Evolutionary conservation across 805 yeast genomes (phyloP).

Genomic region (Jamesozyma piceae): DNA sequence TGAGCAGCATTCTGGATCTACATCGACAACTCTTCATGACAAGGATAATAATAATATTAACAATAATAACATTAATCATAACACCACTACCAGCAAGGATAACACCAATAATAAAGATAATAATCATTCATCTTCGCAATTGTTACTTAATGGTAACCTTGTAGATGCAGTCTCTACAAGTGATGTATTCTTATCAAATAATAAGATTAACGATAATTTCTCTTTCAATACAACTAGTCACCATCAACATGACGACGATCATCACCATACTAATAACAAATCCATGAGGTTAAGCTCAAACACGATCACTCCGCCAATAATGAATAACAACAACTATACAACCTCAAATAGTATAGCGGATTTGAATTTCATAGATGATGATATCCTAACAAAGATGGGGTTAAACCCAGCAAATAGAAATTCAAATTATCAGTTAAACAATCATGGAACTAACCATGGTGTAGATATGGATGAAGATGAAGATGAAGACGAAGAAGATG

Average conservation of each 20-base stretch:
- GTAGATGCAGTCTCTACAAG: constrained; percentile 88
- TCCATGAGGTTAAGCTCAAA: neutral
- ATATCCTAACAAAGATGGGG: constrained; percentile 7
- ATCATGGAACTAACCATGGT: constrained; percentile 4
- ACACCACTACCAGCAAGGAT: neutral
- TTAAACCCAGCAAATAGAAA: constrained; percentile 7
- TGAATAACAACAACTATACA: constrained; percentile 36
- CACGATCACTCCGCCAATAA: constrained; percentile 20
- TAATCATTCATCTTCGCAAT: neutral
- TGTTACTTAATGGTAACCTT: constrained; percentile 25
- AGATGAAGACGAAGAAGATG: constrained; percentile 19
- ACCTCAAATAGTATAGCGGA: constrained; percentile 8
- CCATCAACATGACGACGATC: neutral
- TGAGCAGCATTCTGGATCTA: neutral
- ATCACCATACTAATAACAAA: constrained; percentile 4
- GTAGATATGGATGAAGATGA: constrained; percentile 10
- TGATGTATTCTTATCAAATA: constrained; percentile 60
- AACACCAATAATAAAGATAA: neutral
- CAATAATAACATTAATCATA: neutral
- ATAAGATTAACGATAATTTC: constrained; percentile 3
- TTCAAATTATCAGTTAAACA: neutral
- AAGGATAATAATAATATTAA: neutral
- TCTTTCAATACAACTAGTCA: neutral
- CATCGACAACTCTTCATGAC: neutral
- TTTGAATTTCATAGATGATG: constrained; percentile 11